Evolutionary conservation across 1,284 basidiomycete species (phyloP), one percentile per base, ranked within the genome.

Genomic region (Cutaneotrichosporon daszewskae): DNA sequence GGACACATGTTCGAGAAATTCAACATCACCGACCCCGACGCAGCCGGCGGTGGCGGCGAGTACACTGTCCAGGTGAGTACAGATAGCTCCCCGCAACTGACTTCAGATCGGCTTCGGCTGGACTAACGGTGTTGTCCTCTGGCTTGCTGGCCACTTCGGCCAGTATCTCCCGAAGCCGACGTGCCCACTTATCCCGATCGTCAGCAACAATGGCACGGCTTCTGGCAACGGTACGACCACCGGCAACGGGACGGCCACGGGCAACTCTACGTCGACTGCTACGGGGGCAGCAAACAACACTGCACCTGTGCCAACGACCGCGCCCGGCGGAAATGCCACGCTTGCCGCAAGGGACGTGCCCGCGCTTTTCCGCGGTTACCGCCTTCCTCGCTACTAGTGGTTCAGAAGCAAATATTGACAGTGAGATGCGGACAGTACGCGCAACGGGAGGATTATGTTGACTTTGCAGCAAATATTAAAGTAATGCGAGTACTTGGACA

Each of bases 1-100:
- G 57, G 53, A 11, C 60, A 90, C 80, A 91, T 91, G 85, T 92
- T 85, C 59, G 89, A 94, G 63, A 94, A 94, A 66, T 74, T 75
- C 63, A 72, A 72, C 47, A 57, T 60, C 2, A 68, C 80, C 3
- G 82, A 92, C 49, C 77, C 89, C 19, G 85, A 91, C 67, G 85
- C 84, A 2, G 84, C 87, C 0, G 90, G 89, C 5, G 40, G 40
- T 6, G 40, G 40, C 16, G 40, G 40, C n/a, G 40, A 42, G 33
- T 14, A 17, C 11, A 20, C 18, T 33, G 14, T 10, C 12, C n/a
- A n/a, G 26, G 26, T 22, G 19, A 33, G 32, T 22, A 19, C 11
- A 33, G 8, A 10, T 33, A 3, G 3, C 26, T 8, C 26, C 26
- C 26, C 7, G 10, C 32, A 18, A 5, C 32, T 20, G 32, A 26